Evolutionary conservation across 129 eudicot genomes (phyloP).

Genomic region (Artemisia annua): DNA sequence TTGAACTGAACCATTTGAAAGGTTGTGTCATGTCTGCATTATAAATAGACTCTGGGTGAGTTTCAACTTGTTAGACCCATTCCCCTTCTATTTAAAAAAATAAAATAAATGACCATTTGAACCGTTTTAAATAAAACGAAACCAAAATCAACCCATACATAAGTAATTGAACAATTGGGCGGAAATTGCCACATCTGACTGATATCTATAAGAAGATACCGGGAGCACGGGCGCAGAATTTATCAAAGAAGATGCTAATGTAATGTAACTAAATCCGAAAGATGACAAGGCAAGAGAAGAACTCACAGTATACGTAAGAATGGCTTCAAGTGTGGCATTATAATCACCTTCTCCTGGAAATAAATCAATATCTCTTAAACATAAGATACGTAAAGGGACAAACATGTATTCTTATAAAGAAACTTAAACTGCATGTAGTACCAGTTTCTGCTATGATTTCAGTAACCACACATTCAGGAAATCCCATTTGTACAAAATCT

Average conservation of each 20-base stretch:
- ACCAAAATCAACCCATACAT: not conserved
- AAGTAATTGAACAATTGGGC: too few relatives aligned
- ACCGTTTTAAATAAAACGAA: too few relatives aligned
- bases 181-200: too few relatives aligned
- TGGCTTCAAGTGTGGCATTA: conserved; percentile 21
- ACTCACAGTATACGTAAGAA: conserved; percentile 28
- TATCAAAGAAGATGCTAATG: conserved; percentile 3
- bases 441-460: conserved; percentile 32
- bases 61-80: too few relatives aligned
- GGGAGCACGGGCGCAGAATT: not conserved
- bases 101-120: too few relatives aligned
- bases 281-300: not conserved
- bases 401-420: conserved; percentile 11
- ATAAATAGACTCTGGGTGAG: too few relatives aligned
- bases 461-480: conserved; percentile 23
- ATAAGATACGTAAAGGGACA: not conserved
- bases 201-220: too few relatives aligned
- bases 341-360: conserved; percentile 23
- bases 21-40: too few relatives aligned
- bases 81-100: too few relatives aligned
- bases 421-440: conserved; percentile 17
- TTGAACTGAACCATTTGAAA: too few relatives aligned
- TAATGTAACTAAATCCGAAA: not conserved
- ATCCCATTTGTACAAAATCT: conserved; percentile 28
- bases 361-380: not conserved